Conservation (phyloP, 2,329 filamentous ascomycete genomes). For the Colletotrichum kahawae region DNA sequence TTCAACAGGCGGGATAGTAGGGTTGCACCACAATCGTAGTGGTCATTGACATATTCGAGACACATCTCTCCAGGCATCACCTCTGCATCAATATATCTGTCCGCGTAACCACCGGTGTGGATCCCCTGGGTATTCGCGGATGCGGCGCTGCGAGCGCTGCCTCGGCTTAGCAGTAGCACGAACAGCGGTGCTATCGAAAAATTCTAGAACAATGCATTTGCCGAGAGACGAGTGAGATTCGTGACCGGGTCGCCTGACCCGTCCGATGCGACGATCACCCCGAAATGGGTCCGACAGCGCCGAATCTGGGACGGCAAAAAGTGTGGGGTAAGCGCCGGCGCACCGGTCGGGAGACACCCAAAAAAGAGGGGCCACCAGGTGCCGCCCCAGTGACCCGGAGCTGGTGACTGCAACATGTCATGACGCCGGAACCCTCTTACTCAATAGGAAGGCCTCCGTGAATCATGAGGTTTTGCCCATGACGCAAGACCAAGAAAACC, state of each 20-base stretch:
- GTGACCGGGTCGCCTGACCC: constrained; percentile 16
- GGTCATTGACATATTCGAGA: neutral
- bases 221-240: neutral
- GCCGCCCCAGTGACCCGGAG: constrained; percentile 15
- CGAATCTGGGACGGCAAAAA: neutral
- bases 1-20: neutral
- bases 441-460: neutral
- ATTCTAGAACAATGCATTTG: neutral
- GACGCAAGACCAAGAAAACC: neutral
- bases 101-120: neutral
- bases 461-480: constrained; percentile 4
- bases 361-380: neutral
- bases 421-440: neutral
- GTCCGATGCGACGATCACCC: neutral
- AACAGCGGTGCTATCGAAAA: neutral
- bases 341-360: neutral
- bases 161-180: neutral
- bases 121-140: neutral
- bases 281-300: constrained; percentile 6
- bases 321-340: constrained; percentile 19
- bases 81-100: neutral
- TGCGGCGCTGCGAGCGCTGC: neutral
- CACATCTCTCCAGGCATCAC: neutral
- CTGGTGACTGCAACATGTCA: constrained; percentile 9
- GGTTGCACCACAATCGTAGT: neutral